Conservation (phyloP, 768 basidiomycete species). For the Tubosaeta sp. region DNA sequence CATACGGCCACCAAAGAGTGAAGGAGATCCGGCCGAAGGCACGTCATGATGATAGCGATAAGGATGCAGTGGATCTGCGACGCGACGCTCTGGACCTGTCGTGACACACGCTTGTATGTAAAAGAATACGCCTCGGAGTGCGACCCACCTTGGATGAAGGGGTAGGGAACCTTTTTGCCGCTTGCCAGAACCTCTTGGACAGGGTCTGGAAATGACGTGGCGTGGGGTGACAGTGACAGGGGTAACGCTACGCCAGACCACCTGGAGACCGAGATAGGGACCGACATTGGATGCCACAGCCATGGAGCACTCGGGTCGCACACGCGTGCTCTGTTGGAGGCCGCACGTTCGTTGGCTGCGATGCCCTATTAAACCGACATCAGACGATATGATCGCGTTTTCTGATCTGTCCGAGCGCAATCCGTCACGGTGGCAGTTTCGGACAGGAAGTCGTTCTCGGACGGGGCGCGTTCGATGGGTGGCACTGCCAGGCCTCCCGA, state of each 20-base stretch:
- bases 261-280: too few species aligned
- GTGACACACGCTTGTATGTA: neutral
- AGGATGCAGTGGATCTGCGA: neutral
- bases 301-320: too few species aligned
- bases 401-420: neutral
- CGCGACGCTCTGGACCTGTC: neutral
- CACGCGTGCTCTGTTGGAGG: too few species aligned
- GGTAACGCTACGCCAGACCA: too few species aligned
- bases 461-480: neutral
- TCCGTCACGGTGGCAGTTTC: neutral
- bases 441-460: neutral
- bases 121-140: neutral
- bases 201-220: neutral
- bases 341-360: too few species aligned
- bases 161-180: neutral
- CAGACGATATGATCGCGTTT: neutral
- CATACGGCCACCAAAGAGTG: neutral
- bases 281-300: too few species aligned
- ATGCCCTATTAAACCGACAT: neutral
- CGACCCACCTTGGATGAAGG: neutral
- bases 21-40: neutral
- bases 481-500: neutral
- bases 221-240: neutral
- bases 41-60: neutral
- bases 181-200: neutral